phyloP scores from a whole-genome alignment of 106 monocot species.

The Acorus calamus region DNA sequence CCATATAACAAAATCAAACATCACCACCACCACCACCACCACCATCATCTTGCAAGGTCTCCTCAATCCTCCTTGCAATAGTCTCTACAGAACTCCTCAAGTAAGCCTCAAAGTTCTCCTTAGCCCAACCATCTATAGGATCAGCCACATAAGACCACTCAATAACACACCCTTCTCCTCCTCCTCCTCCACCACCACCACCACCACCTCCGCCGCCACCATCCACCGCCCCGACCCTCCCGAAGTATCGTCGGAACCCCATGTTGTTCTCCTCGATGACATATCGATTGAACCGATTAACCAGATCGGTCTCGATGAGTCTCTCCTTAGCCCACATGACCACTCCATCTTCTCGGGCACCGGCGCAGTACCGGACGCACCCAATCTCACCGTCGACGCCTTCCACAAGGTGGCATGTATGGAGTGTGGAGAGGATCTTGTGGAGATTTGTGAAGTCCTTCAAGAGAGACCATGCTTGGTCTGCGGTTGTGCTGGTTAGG shows the following conservation, averaged over 20 bases:
- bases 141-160: constrained; percentile 50
- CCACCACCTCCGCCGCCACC: constrained; percentile 7
- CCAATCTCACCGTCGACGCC: constrained; percentile 26
- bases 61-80: constrained; percentile 24
- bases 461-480: constrained; percentile 31
- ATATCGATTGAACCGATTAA: constrained; percentile 18
- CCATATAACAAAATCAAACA: too few relatives aligned
- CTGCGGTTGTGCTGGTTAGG: constrained; percentile 12
- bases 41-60: neutral
- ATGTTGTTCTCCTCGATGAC: constrained; percentile 37
- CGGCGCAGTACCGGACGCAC: constrained; percentile 32
- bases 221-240: constrained; percentile 9
- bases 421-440: constrained; percentile 16
- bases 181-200: too few relatives aligned
- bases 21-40: too few relatives aligned
- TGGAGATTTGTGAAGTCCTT: constrained; percentile 31
- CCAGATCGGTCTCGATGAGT: too few relatives aligned
- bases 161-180: constrained; percentile 14
- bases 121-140: constrained; percentile 27
- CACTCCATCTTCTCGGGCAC: neutral
- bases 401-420: constrained; percentile 22
- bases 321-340: constrained; percentile 37
- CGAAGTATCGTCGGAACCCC: constrained; percentile 31
- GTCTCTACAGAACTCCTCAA: constrained; percentile 10
- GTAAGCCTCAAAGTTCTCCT: constrained; percentile 12